Base-by-base conservation (phyloP, 2,329 filamentous ascomycete species). In the Hypoxylon sp. region DNA sequence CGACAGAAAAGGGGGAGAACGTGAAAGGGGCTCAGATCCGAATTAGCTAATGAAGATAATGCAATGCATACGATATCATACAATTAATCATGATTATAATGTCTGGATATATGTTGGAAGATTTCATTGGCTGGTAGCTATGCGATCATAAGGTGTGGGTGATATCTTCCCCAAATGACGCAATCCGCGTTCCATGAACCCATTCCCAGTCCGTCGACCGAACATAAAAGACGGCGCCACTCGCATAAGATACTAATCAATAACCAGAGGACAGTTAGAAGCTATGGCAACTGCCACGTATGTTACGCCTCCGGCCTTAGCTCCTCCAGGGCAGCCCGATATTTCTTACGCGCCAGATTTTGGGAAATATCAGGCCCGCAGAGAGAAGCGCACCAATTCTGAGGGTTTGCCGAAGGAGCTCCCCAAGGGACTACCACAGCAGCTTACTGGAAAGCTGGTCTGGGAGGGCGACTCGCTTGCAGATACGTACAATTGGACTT, bases 311-410 rank as follows among this genome's bases (percentile, higher is more conserved):
- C 42, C 65, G n/a, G 68, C 72, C 5, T 50, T 65, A 7, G 61
- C 61, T n/a, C 73, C 79, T 1, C 77, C 77, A 1, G 81, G 81
- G 20, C 85, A 88, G 69, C 87, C 87, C 0, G 86, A 89, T 67
- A 89, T 89, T 59, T 76, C 76, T 1, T 89, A 89, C 72, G 78
- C 81, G 1, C 87, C 87, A 0, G 79, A 88, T 64, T 78, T 79
- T 44, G 78, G 82, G 30, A 87, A 84, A 68, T 89, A 85, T 68
- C 77, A 83, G 26, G 81, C 81, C 1, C 81, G 87, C 3, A 78
- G 78, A n/a, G 75, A 82, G 51, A 77, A 78, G 2, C 79, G 84
- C 2, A 74, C 80, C 2, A 76, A 80, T 42, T 79, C 75, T 0
- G 83, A 82, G 8, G 71, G 73, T 0, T 71, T 84, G 0, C 72